Percentiles rank a stretch among this genome's conserved stretches.
Conservation (phyloP, 2,329 filamentous ascomycete genomes). For the Sporothrix euskadiensis region DNA sequence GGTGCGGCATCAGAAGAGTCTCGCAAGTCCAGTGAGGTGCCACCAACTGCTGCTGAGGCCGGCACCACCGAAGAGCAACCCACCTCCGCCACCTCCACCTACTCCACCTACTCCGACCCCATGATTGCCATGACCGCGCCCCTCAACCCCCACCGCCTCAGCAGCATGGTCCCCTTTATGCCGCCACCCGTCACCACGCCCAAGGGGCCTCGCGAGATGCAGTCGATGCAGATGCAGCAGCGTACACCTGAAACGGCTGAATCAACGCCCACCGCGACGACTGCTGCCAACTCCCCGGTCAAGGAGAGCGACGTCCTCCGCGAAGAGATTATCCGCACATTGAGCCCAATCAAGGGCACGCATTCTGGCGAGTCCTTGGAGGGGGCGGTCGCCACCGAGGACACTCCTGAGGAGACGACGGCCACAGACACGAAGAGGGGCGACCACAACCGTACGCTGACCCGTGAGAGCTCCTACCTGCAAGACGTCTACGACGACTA, state of each 20-base stretch:
- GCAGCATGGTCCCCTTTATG: conserved; percentile 35
- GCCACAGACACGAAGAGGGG: background rate
- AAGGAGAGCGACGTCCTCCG: conserved; percentile 71
- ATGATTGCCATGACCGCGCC: conserved; percentile 46
- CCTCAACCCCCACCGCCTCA: conserved; percentile 46
- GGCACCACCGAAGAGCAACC: background rate
- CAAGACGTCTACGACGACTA: conserved; percentile 69
- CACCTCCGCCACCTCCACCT: background rate
- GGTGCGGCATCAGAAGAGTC: background rate
- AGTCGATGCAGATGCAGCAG: conserved; percentile 37
- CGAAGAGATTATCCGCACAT: conserved; percentile 72
- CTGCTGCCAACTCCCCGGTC: conserved; percentile 51
- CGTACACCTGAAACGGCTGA: conserved; percentile 45
- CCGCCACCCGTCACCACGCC: conserved; percentile 35
- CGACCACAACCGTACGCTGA: conserved; percentile 20
- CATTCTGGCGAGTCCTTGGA: conserved; percentile 24
- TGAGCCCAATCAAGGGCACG: conserved; percentile 53
- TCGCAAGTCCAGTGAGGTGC: background rate
- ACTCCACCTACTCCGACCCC: conserved; percentile 29
- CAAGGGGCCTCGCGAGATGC: conserved; percentile 37
- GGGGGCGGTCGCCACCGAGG: conserved; percentile 12
- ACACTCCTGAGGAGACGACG: conserved; percentile 28
- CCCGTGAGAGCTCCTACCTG: conserved; percentile 62
- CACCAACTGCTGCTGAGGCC: background rate
- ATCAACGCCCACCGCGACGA: conserved; percentile 37